Evolutionary conservation across 176 grass and related monocot genomes (phyloP), one percentile per base, ranked within the genome.

Genomic region (Secale cereale): DNA sequence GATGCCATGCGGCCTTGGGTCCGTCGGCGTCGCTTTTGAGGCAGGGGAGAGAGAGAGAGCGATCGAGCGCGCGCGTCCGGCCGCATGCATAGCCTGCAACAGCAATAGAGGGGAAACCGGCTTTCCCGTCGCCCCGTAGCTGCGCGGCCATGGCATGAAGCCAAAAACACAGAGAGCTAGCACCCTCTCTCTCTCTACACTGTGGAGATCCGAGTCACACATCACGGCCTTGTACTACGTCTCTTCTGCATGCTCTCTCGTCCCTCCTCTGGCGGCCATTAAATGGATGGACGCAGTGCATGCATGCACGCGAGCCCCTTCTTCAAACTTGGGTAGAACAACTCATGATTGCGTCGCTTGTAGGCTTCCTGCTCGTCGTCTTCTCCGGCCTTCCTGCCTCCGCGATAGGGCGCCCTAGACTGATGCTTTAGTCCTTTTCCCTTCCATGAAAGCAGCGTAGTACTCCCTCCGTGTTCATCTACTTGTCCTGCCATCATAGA

Each of bases 141-240:
- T 16, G 46, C 39, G 9, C 30, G 12, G 69, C 69, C 32, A 45
- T 74, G 43, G 76, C 87, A 23, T 80, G 26, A 40, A 32, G 65
- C 50, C 15, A 70, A 70, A 70, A 54, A 19, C 50, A 2, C 50
- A 17, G 29, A 50, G 32, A 31, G 30, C 13, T 29, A 43, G 9
- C 35, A 5, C 28, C 25, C 13, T 22, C 78, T 46, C 19, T 23
- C 72, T 65, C 12, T 30, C 6, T 28, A 5, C 57, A 79, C 88
- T 90, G 84, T 87, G 1, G 84, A 87, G 84, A 86, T 90, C 67
- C 80, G 52, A 36, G 59, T 83, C 74, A 74, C 73, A 69, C 79
- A 67, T 86, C 88, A 78, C 22, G 72, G 25, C 78, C 83, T 12
- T 70, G 72, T 70, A 61, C 63, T 70, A 61, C 46, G 83, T 29